Base-by-base conservation (phyloP, 23 red algal genomes). In the Gracilaria caudata region DNA sequence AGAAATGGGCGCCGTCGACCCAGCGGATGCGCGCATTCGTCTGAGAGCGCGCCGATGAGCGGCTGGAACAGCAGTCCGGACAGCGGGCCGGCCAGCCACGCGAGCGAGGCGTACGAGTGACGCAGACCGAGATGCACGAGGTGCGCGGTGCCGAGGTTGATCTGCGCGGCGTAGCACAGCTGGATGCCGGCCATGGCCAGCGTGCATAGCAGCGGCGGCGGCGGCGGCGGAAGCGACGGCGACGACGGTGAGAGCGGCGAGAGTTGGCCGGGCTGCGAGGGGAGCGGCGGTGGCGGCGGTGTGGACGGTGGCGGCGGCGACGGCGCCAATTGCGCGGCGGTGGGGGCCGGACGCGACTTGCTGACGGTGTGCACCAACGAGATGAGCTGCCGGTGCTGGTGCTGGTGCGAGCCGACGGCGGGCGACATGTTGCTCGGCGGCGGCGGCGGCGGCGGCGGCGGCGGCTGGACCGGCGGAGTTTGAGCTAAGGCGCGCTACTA, bases 21-120 rank as follows among this genome's bases (percentile, higher is more conserved):
- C 55, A 91, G 64, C 11, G 49, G 90, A 59, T 78, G 84, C 24
- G 60, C 32, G 45, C 91, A 94, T 5, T 47, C 38, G 78, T 98
- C 95, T 0, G 95, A 98, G 14, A 80, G 33, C 43, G 68, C 60
- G 17, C 95, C 95, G 44, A 98, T 82, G 21, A 98, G 47, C 29
- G 95, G 95, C 46, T 98, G 95, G 32, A 98, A 55, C 32, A 98
- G 23, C 30, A 98, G 64, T 20, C 95, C 95, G 28, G 95, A 90
- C 23, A 98, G 72, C 44, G 95, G 95, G 0, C 95, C 95, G 8
- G 95, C 95, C 32, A 98, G 84, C 95, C 95, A 98, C n/a, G 95
- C 95, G 29, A 98, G 80, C 39, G 90, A 91, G 32, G 93, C 95
- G 35, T 76, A 30, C 40, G 57, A 29, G 33, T 54, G 28, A 25